Conservation (phyloP, 352 stramenopile genomes). For the Phytopythium litorale region DNA sequence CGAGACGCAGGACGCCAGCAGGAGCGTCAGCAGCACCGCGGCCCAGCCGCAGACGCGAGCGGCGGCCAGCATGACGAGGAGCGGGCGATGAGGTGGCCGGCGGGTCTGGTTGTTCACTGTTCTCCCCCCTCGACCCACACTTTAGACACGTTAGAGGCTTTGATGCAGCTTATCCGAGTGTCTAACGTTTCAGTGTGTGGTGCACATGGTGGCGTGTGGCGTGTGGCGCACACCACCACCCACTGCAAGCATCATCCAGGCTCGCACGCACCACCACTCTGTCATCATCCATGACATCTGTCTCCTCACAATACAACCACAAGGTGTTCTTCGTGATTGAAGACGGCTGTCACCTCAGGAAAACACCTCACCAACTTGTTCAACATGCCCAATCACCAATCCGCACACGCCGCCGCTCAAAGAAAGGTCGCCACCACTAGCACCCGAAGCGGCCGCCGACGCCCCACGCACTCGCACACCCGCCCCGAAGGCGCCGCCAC, state of each 20-base stretch:
- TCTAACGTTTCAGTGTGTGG: neutral
- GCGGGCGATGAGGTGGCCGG: neutral
- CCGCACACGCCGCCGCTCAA: neutral
- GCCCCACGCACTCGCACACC: neutral
- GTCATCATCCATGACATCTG: neutral
- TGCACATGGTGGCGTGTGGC: neutral
- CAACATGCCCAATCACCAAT: conserved; percentile 8
- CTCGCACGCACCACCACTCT: neutral
- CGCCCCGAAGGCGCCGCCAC: conserved; percentile 3
- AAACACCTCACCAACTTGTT: neutral
- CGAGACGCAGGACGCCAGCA: conserved; percentile 22
- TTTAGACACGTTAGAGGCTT: conserved; percentile 1
- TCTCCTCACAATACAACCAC: neutral
- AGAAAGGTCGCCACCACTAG: neutral
- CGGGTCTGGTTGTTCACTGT: neutral
- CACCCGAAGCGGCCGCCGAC: neutral
- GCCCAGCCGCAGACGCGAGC: neutral
- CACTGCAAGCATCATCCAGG: neutral
- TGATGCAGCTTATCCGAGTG: neutral
- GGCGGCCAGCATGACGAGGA: conserved; percentile 2
- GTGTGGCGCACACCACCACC: neutral
- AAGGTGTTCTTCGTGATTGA: neutral
- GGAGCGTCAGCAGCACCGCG: conserved; percentile 12
- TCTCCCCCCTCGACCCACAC: neutral
- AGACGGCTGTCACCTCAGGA: neutral